These are phyloP conservation scores for Cyclostephanos tholiformis DNA, from an alignment of 108 stramenopile genomes.

Conservation along the genomic window DNA sequence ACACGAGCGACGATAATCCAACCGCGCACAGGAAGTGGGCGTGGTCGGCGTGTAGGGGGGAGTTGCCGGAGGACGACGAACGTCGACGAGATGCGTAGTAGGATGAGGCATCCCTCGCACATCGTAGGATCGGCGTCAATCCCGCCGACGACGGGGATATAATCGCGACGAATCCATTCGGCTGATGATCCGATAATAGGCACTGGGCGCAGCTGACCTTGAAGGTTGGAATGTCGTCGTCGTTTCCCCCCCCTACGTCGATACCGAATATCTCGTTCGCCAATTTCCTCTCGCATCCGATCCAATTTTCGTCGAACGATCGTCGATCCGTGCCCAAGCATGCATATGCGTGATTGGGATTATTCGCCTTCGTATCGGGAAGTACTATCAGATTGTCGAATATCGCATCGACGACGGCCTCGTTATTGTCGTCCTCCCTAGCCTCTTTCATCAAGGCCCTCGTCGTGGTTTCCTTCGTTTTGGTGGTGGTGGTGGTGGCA, in stretches of 20 bases:
- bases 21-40: constrained; percentile 44
- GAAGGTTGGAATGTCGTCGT: too few species aligned
- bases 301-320: constrained; percentile 21
- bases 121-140: too few species aligned
- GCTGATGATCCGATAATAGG: too few species aligned
- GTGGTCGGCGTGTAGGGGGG: constrained; percentile 40
- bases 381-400: constrained; percentile 41
- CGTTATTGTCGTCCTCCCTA: not conserved
- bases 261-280: constrained; percentile 41
- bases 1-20: constrained; percentile 22
- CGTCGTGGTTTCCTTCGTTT: not conserved
- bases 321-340: constrained; percentile 19
- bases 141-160: too few species aligned
- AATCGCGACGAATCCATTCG: too few species aligned
- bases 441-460: too few species aligned
- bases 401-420: not conserved
- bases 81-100: too few species aligned
- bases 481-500: not conserved
- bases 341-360: constrained; percentile 15
- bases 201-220: too few species aligned
- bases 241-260: constrained; percentile 11
- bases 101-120: too few species aligned
- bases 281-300: constrained; percentile 27
- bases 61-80: too few species aligned
- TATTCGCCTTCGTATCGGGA: constrained; percentile 34